Evolutionary conservation across 345 rosid genomes (phyloP).

Genomic region (Melaleuca quinquenervia): DNA sequence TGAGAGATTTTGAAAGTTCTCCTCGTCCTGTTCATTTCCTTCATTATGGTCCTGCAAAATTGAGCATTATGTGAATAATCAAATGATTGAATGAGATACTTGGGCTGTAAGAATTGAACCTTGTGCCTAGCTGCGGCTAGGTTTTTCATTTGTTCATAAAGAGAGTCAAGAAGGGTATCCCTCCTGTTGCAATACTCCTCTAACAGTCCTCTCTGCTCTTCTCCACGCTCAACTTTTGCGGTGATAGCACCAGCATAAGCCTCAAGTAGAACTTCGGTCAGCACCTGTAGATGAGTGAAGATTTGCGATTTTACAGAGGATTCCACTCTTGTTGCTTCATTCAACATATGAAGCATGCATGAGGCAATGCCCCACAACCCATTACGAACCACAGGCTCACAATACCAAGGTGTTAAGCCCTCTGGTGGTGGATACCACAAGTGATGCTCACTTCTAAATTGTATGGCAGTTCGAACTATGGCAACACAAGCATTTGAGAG

Average conservation of each 20-base stretch:
- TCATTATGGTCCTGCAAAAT: slow-evolving; percentile 36
- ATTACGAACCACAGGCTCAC: slow-evolving; percentile 52
- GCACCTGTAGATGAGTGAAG: slow-evolving; percentile 41
- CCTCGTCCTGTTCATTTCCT: slow-evolving; percentile 31
- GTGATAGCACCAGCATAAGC: slow-evolving; percentile 52
- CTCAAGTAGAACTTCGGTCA: slow-evolving; percentile 70
- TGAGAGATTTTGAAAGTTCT: slow-evolving; percentile 46
- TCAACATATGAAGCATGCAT: slow-evolving; percentile 55
- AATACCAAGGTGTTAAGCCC: slow-evolving; percentile 79
- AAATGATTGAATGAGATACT: background rate
- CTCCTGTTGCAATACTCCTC: slow-evolving; percentile 73
- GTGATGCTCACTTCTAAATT: slow-evolving; percentile 64
- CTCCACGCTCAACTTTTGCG: slow-evolving; percentile 59
- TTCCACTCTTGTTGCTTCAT: slow-evolving; percentile 43
- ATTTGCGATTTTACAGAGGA: slow-evolving; percentile 50
- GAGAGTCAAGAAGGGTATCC: slow-evolving; percentile 57
- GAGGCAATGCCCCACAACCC: slow-evolving; percentile 79
- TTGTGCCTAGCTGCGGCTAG: slow-evolving; percentile 30
- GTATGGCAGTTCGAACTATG: slow-evolving; percentile 48
- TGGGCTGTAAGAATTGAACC: slow-evolving; percentile 27
- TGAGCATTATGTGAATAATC: background rate
- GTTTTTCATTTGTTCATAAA: slow-evolving; percentile 56
- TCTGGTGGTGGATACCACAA: slow-evolving; percentile 94
- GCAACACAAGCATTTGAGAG: slow-evolving; percentile 66
- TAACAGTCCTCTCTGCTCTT: slow-evolving; percentile 55